Base-by-base conservation (phyloP, 2,329 filamentous ascomycete species). In the Alternaria atra region DNA sequence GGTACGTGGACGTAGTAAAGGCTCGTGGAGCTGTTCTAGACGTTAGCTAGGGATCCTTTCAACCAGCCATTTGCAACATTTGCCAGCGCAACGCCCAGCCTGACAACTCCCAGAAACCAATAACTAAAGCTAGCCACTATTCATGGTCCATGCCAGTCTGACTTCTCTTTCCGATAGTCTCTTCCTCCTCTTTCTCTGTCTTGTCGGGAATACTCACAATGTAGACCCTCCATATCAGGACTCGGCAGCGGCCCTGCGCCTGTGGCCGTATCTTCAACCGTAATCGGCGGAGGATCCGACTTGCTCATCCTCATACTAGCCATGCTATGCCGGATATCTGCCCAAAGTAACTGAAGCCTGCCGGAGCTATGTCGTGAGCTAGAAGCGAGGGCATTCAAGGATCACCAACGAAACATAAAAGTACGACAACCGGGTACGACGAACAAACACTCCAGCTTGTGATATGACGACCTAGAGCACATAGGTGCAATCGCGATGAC, bases 181-280 rank as follows among this genome's bases (percentile, higher is more conserved):
- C 13, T 27, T 8, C 20, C 8, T 6, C 29, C 23, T 9, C 27
- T 46, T 12, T 37, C 52, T 17, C 27, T 23, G 15, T 43, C 55
- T 39, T 34, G 5, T 27, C 1, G 7, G 42, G 32, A 17, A 4
- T n/a, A 58, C 58, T 51, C 60, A 73, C 68, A 59, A 52, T 60
- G 58, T 39, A 56, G 56, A 27, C 43, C 50, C 6, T 69, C 70
- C 20, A 68, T 65, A 20, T 64, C 71, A 25, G 67, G 65, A 23
- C 69, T 73, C 51, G 67, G 71, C 39, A 63, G 55, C 35, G 68
- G 68, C 35, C 63, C 64, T 23, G 65, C 62, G 5, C 65, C 67
- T 52, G 67, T 67, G 46, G 68, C 70, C 34, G 72, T 77, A 52
- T 79, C 76, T 64, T 79, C 73, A 3, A 79, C 65, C 27, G 69